Conservation (phyloP, 1,139 yeast genomes). For the Saccharomyces hybrid region DNA sequence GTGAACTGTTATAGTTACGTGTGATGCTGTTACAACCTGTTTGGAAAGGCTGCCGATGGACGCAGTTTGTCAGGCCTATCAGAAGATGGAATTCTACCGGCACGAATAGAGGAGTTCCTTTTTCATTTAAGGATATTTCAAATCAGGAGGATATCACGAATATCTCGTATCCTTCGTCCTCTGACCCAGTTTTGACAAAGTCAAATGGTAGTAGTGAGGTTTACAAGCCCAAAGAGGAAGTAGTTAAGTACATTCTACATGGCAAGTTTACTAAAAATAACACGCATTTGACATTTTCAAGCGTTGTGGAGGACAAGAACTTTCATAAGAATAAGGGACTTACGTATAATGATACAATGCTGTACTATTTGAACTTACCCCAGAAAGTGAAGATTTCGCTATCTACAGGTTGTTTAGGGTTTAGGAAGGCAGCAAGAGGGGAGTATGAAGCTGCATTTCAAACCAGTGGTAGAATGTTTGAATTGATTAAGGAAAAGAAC, state of each 20-base stretch:
- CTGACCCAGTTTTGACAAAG: neutral
- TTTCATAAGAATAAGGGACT: slow-evolving; percentile 50
- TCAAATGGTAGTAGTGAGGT: slow-evolving; percentile 3
- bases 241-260: slow-evolving; percentile 59
- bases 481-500: slow-evolving; percentile 55
- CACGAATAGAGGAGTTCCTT: neutral
- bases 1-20: neutral
- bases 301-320: slow-evolving; percentile 60
- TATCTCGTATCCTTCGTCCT: slow-evolving; percentile 1
- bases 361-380: slow-evolving; percentile 72
- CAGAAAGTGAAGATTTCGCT: slow-evolving; percentile 64
- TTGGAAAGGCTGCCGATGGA: neutral
- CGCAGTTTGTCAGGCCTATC: neutral
- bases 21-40: neutral
- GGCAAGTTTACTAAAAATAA: slow-evolving; percentile 76
- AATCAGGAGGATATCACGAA: slow-evolving; percentile 2
- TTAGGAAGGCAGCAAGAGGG: slow-evolving; percentile 72
- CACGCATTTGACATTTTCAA: slow-evolving; percentile 69
- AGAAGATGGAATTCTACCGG: neutral
- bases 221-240: slow-evolving; percentile 11
- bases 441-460: slow-evolving; percentile 96
- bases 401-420: slow-evolving; percentile 68
- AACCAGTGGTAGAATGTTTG: slow-evolving; percentile 66
- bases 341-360: slow-evolving; percentile 65
- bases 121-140: neutral